phyloP scores from a whole-genome alignment of 371 early-diverging fungal species.

The Mucor plumbeus region DNA sequence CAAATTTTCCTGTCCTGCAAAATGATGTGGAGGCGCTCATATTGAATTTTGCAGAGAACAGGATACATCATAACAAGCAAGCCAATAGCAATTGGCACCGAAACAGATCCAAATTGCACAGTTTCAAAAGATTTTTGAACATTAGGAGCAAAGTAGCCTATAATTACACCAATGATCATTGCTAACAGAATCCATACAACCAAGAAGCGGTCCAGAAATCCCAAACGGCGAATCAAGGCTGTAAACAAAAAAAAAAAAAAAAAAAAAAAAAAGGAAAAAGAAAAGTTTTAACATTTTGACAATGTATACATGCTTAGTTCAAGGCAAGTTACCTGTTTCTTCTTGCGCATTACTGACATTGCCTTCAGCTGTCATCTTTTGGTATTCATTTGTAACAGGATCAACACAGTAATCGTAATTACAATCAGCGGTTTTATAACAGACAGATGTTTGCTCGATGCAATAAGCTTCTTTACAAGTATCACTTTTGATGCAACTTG shows the following conservation, averaged over 20 bases:
- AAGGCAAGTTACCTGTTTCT: conserved; percentile 2
- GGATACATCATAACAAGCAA: conserved; percentile 79
- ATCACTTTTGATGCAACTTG: conserved; percentile 19
- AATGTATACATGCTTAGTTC: not conserved
- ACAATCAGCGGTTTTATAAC: conserved; percentile 25
- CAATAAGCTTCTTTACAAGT: conserved; percentile 13
- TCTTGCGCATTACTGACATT: not conserved
- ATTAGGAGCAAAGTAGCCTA: conserved; percentile 69
- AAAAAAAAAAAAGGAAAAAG: too few species aligned
- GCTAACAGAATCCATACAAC: conserved; percentile 61
- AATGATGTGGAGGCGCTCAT: conserved; percentile 55
- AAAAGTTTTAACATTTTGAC: too few species aligned
- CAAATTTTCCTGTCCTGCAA: conserved; percentile 44
- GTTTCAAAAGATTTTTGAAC: conserved; percentile 59
- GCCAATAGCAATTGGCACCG: conserved; percentile 71
- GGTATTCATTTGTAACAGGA: not conserved
- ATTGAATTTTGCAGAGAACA: conserved; percentile 71
- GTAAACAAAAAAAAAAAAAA: too few species aligned
- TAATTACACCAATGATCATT: conserved; percentile 73
- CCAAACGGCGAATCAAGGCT: conserved; percentile 37
- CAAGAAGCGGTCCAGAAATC: conserved; percentile 59
- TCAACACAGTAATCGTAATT: conserved; percentile 24
- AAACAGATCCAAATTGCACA: conserved; percentile 67
- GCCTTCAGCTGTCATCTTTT: not conserved
- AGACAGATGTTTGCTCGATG: conserved; percentile 4